A percentile compares a stretch with the other conserved stretches of the same genome.
phyloP scores from a whole-genome alignment of 768 basidiomycete species.

The Mycena crocata region DNA sequence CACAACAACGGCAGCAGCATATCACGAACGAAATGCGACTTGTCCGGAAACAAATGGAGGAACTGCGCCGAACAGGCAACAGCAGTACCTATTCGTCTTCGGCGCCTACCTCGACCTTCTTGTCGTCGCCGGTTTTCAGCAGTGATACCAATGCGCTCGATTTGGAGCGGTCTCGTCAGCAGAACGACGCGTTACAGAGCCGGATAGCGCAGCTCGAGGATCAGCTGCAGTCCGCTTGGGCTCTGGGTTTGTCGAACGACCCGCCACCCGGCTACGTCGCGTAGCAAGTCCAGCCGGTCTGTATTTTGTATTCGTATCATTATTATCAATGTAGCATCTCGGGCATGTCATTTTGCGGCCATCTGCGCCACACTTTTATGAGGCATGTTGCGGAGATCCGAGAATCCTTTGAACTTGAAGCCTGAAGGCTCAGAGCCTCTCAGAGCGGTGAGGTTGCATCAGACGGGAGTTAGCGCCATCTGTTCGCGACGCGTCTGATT shows the following conservation, averaged over 20 bases:
- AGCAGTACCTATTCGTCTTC: neutral
- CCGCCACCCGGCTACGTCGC: slow-evolving; percentile 18
- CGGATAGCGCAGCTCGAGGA: slow-evolving; percentile 14
- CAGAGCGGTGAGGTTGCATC: too few relatives aligned
- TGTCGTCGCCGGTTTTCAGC: neutral
- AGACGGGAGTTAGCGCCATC: too few relatives aligned
- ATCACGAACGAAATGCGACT: slow-evolving; percentile 20
- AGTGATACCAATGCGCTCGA: neutral
- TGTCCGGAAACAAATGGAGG: slow-evolving; percentile 20
- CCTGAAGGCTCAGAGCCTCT: too few relatives aligned
- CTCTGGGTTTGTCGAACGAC: slow-evolving; percentile 19
- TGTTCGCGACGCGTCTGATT: too few relatives aligned
- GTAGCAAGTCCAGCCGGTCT: too few relatives aligned
- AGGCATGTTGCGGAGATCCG: too few relatives aligned
- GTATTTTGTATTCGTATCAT: too few relatives aligned
- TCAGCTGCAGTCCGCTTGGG: slow-evolving; percentile 23
- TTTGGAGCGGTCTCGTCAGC: slow-evolving; percentile 9
- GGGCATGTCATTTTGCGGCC: too few relatives aligned
- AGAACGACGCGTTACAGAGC: slow-evolving; percentile 14
- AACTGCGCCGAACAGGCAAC: slow-evolving; percentile 6
- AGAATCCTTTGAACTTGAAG: too few relatives aligned
- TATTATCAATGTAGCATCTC: too few relatives aligned
- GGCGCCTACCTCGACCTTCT: neutral
- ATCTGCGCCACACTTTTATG: too few relatives aligned
- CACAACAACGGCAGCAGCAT: slow-evolving; percentile 12